Evolutionary conservation across 169 alveolate genomes (phyloP).

Genomic region (Miamiensis avidus): DNA sequence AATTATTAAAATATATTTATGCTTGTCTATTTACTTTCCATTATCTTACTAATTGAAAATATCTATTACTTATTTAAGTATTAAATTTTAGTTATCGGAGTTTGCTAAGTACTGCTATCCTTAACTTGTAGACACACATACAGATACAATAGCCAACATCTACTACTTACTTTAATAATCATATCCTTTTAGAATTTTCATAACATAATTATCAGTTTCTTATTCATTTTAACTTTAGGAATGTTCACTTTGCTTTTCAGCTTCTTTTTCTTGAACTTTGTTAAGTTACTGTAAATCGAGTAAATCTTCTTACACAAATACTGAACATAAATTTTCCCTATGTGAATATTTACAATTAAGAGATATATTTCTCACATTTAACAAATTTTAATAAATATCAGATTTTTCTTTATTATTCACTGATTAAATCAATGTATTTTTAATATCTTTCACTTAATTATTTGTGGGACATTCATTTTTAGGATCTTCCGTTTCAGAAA

Average conservation of each 20-base stretch:
- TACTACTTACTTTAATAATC: background rate
- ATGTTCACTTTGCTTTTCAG: background rate
- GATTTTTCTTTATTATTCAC: no score
- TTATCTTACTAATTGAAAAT: background rate
- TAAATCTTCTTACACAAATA: background rate
- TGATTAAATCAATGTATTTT: no score
- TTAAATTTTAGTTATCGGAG: background rate
- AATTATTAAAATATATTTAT: background rate
- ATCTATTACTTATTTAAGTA: background rate
- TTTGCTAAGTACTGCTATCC: background rate
- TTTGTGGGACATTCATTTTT: background rate
- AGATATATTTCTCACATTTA: background rate
- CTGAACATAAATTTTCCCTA: background rate
- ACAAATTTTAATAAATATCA: background rate
- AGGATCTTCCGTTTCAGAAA: background rate
- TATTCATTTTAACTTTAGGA: no score
- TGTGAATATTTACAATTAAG: background rate
- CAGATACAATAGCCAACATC: background rate
- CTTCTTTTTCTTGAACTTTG: no score
- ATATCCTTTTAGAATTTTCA: background rate
- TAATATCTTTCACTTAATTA: background rate
- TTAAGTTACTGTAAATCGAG: no score
- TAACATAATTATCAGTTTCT: background rate
- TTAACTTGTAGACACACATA: background rate
- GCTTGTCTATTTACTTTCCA: background rate